Percentiles rank a stretch among this genome's conserved stretches.
Evolutionary conservation across 164 flowering plant genomes (phyloP).

Genomic region (Liquidambar formosana): DNA sequence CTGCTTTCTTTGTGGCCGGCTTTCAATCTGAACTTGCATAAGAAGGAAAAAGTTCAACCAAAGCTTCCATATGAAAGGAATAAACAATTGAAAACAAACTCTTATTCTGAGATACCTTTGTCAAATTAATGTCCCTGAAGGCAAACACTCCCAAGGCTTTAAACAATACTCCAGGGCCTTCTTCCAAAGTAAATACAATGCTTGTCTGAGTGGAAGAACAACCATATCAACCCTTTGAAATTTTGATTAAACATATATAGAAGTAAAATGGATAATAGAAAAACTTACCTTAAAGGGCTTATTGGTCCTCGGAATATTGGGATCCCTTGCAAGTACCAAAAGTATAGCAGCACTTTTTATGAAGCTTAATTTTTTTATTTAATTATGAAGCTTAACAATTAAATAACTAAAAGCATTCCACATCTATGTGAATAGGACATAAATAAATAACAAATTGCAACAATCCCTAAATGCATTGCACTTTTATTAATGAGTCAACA

Average conservation of each 20-base stretch:
- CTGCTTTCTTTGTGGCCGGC: slow-evolving; percentile 45
- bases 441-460: too few relatives aligned
- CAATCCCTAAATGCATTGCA: too few relatives aligned
- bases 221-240: neutral
- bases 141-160: slow-evolving; percentile 56
- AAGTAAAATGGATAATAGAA: neutral
- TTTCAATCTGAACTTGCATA: slow-evolving; percentile 38
- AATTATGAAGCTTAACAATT: too few relatives aligned
- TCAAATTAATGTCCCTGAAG: slow-evolving; percentile 44
- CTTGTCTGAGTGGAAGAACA: slow-evolving; percentile 33
- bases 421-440: too few relatives aligned
- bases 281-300: slow-evolving; percentile 41
- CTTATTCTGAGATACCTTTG: slow-evolving; percentile 26
- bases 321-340: slow-evolving; percentile 58
- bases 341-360: neutral
- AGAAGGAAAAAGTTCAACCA: neutral
- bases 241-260: neutral
- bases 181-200: slow-evolving; percentile 51
- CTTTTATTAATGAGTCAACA: too few relatives aligned
- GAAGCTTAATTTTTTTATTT: too few relatives aligned
- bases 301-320: slow-evolving; percentile 50
- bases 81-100: neutral
- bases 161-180: slow-evolving; percentile 53
- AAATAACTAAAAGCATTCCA: too few relatives aligned
- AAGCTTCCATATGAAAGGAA: neutral